Evolutionary conservation across 345 rosid species (phyloP), one percentile per base, ranked within the genome.

Genomic region (Gossypium herbaceum): DNA sequence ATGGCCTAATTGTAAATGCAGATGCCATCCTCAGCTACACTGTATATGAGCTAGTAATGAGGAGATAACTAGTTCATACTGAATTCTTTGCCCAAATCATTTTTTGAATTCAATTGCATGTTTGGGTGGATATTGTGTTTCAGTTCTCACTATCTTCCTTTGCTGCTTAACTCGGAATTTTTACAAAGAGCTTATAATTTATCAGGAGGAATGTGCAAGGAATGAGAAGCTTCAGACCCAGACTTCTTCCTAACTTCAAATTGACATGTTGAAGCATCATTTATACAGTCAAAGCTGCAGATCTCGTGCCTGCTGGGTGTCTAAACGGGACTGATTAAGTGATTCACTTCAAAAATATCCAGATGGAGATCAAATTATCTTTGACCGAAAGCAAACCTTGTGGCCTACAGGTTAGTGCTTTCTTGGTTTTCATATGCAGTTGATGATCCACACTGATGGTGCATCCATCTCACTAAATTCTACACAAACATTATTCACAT

Each of bases 121-220:
- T 43, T 70, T 54, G 10, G 59, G 61, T 52, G 59, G 48, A 54
- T 52, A 51, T 70, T 52, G 61, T 48, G 55, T 54, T 54, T 52
- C 25, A 47, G 55, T 41, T 41, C 4, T 20, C 11, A 27, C 12
- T 19, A 12, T 48, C 56, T 13, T 27, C 56, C 9, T 44, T 73
- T 61, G 17, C 67, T 61, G n/a, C 39, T 61, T 60, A 25, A 17
- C 76, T 61, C 8, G 13, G 15, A 44, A 69, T 50, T 9, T 51
- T 17, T 27, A 62, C 69, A 47, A 39, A 10, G 19, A 48, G 58
- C 73, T 79, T 58, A 52, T 13, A 55, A 62, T 74, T 70, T 73
- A 4, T 47, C 82, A 91, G 93, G 90, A 85, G 76, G 87, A 86
- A 86, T 81, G 87, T 74, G 19, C 84, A 41, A 82, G 80, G 77